These are phyloP conservation scores for Luffa aegyptiaca DNA, from an alignment of 306 rosid genomes.

Conservation along the genomic window DNA sequence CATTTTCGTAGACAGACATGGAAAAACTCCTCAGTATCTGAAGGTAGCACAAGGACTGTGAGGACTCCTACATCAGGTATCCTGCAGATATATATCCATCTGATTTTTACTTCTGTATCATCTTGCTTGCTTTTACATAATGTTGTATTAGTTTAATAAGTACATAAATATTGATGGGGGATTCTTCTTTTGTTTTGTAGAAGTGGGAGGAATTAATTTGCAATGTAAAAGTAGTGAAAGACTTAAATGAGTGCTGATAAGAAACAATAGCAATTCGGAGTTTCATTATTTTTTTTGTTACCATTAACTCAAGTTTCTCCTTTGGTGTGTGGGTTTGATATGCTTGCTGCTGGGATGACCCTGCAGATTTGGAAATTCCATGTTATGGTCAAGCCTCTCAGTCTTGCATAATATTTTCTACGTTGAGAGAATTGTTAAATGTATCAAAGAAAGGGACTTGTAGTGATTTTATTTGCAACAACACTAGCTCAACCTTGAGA, in stretches of 20 bases:
- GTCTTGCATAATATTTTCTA: background rate
- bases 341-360: background rate
- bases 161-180: background rate
- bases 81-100: background rate
- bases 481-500: background rate
- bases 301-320: background rate
- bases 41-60: conserved; percentile 22
- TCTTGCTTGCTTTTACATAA: background rate
- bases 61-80: conserved; percentile 38
- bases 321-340: background rate
- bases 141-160: background rate
- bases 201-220: background rate
- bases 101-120: background rate
- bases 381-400: background rate
- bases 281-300: background rate
- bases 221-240: background rate
- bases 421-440: background rate
- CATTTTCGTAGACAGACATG: conserved; percentile 18
- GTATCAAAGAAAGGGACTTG: background rate
- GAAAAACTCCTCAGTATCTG: conserved; percentile 31
- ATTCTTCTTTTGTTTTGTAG: background rate
- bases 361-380: background rate
- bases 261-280: background rate
- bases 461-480: background rate
- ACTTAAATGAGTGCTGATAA: background rate